Conservation (phyloP, 345 rosid species). For the Eucalyptus grandis region DNA sequence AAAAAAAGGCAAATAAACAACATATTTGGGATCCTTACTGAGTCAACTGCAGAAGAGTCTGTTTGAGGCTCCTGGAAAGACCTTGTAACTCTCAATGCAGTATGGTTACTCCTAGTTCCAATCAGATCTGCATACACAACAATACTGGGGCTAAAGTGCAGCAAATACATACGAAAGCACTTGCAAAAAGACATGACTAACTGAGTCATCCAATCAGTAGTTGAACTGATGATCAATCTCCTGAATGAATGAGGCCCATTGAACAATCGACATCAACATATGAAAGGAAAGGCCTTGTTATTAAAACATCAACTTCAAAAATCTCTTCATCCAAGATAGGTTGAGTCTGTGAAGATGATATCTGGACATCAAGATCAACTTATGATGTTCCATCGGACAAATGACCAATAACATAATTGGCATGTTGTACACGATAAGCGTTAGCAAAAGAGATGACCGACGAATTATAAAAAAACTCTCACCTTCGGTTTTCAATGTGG, state of each 20-base stretch:
- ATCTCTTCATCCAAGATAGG: slow-evolving; percentile 6
- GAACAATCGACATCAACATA: slow-evolving; percentile 21
- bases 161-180: neutral
- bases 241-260: slow-evolving; percentile 12
- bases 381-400: slow-evolving; percentile 5
- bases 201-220: slow-evolving; percentile 34
- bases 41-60: neutral
- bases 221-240: slow-evolving; percentile 21
- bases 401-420: neutral
- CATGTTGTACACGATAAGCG: neutral
- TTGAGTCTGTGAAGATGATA: slow-evolving; percentile 4
- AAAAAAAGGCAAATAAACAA: neutral
- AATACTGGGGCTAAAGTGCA: slow-evolving; percentile 5
- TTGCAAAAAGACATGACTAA: slow-evolving; percentile 6
- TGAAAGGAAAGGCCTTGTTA: slow-evolving; percentile 13
- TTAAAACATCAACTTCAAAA: slow-evolving; percentile 4
- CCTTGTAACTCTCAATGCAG: slow-evolving; percentile 40
- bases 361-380: slow-evolving; percentile 6
- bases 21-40: neutral
- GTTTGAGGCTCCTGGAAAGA: slow-evolving; percentile 16
- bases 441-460: neutral
- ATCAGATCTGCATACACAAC: slow-evolving; percentile 27
- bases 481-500: slow-evolving; percentile 17
- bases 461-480: neutral
- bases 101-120: slow-evolving; percentile 32